Percentiles rank a stretch among this genome's conserved stretches.
These are phyloP conservation scores for Marasmius tenuissimus DNA, from an alignment of 1,284 basidiomycete species.

Conservation along the genomic window DNA sequence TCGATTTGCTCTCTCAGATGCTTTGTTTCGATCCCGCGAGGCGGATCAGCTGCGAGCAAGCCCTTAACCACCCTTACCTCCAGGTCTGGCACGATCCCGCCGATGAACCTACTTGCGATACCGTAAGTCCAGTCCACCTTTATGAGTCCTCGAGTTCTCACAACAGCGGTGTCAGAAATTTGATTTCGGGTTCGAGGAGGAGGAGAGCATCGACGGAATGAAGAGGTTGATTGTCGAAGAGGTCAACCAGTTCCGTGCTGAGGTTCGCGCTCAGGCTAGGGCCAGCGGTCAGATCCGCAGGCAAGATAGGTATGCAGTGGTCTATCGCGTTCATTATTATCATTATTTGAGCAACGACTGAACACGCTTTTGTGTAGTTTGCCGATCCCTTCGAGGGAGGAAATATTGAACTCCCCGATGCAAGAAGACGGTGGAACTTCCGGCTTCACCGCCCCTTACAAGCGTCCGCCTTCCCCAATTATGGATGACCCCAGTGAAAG, in stretches of 20 bases:
- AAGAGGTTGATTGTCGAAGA: constrained; percentile 94
- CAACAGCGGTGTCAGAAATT: constrained; percentile 62
- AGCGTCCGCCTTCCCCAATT: constrained; percentile 56
- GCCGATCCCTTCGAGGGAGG: constrained; percentile 75
- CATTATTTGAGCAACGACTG: constrained; percentile 5
- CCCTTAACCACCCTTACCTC: constrained; percentile 92
- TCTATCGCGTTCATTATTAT: background rate
- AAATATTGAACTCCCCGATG: constrained; percentile 75
- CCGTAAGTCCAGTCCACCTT: constrained; percentile 40
- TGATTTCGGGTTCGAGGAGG: constrained; percentile 97
- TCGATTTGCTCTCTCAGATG: constrained; percentile 90
- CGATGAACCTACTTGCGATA: constrained; percentile 82
- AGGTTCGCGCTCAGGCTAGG: constrained; percentile 80
- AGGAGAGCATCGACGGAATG: constrained; percentile 98
- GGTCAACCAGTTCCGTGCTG: constrained; percentile 84
- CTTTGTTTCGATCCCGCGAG: constrained; percentile 96
- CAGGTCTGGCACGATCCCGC: constrained; percentile 95
- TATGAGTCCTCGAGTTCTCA: constrained; percentile 8
- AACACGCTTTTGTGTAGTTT: constrained; percentile 41
- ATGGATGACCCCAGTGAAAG: constrained; percentile 87
- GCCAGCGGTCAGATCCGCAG: constrained; percentile 66
- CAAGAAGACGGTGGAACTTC: constrained; percentile 74
- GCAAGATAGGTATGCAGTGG: constrained; percentile 61
- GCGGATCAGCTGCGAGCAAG: constrained; percentile 95
- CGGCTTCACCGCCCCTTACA: constrained; percentile 50